A percentile compares a stretch with the other conserved stretches of the same genome.
Evolutionary conservation across 2,329 filamentous ascomycete genomes (phyloP).

Genomic region (Alternaria longipes): DNA sequence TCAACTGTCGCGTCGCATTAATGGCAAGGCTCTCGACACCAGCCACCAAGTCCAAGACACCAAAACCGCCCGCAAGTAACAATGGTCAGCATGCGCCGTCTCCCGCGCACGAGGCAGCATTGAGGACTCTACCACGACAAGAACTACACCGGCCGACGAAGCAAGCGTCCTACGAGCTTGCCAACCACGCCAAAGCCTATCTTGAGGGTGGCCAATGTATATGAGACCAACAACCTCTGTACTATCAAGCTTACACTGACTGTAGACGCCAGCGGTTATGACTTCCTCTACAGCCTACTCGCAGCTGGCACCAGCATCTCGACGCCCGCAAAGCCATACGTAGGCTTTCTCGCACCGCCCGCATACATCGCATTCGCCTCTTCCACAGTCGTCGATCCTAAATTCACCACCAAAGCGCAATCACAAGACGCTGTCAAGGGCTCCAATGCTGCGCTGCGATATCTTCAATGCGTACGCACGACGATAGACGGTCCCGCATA

Average conservation of each 20-base stretch:
- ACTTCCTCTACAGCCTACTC: constrained; percentile 48
- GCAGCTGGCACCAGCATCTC: constrained; percentile 45
- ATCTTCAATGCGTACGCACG: constrained; percentile 72
- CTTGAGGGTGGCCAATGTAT: constrained; percentile 48
- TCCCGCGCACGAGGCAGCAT: constrained; percentile 33
- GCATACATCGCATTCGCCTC: constrained; percentile 79
- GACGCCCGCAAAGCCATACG: constrained; percentile 45
- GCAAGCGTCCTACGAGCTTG: constrained; percentile 46
- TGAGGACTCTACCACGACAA: constrained; percentile 37
- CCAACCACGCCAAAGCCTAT: constrained; percentile 50
- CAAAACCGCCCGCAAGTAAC: not conserved
- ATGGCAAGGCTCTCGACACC: constrained; percentile 14
- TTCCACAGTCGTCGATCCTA: constrained; percentile 83
- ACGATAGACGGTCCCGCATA: constrained; percentile 73
- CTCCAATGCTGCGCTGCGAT: constrained; percentile 71
- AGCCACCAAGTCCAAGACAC: not conserved
- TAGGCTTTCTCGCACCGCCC: constrained; percentile 72
- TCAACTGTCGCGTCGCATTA: not conserved
- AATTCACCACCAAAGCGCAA: constrained; percentile 76
- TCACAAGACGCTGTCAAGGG: constrained; percentile 69
- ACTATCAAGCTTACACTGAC: constrained; percentile 9
- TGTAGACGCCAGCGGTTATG: constrained; percentile 44
- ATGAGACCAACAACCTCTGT: not conserved
- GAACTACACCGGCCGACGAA: constrained; percentile 42
- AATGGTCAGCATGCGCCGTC: constrained; percentile 7